Evolutionary conservation across 768 basidiomycete species (phyloP).

Genomic region (Leccinum boreale): DNA sequence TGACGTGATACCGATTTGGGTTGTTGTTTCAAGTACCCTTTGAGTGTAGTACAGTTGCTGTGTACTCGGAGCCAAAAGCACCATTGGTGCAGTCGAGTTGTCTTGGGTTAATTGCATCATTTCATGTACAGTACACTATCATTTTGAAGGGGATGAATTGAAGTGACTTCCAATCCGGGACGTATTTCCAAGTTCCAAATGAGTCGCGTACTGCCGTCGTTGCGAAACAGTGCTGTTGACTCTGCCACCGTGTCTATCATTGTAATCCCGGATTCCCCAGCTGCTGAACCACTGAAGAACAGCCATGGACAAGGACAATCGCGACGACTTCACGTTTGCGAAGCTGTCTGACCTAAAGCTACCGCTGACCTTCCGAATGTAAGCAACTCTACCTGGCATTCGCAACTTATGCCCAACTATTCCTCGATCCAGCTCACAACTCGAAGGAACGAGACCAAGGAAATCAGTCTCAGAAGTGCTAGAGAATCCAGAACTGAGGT

Average conservation of each 20-base stretch:
- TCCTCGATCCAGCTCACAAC: constrained; percentile 58
- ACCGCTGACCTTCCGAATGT: constrained; percentile 87
- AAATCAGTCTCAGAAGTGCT: constrained; percentile 75
- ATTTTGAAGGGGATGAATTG: neutral
- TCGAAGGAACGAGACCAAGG: constrained; percentile 78
- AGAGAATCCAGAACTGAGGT: constrained; percentile 76
- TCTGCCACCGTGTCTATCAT: neutral
- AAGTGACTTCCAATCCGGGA: neutral
- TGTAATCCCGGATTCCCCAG: neutral
- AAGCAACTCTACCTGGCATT: constrained; percentile 16
- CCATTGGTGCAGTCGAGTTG: constrained; percentile 20
- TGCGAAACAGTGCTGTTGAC: neutral
- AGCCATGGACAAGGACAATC: constrained; percentile 57
- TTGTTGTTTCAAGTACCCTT: constrained; percentile 5
- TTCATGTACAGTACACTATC: constrained; percentile 24
- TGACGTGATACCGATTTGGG: constrained; percentile 8
- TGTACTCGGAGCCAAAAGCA: constrained; percentile 24
- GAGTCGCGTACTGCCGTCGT: constrained; percentile 1
- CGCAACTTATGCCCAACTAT: neutral
- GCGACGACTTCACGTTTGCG: constrained; percentile 92
- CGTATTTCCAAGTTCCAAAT: neutral
- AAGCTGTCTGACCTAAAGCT: constrained; percentile 85
- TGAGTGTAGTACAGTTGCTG: constrained; percentile 8
- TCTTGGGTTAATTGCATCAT: constrained; percentile 3
- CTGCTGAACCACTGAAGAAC: neutral